These are phyloP conservation scores for Sungouiozyma intestinalis DNA, from an alignment of 805 yeast species.

Conservation along the genomic window DNA sequence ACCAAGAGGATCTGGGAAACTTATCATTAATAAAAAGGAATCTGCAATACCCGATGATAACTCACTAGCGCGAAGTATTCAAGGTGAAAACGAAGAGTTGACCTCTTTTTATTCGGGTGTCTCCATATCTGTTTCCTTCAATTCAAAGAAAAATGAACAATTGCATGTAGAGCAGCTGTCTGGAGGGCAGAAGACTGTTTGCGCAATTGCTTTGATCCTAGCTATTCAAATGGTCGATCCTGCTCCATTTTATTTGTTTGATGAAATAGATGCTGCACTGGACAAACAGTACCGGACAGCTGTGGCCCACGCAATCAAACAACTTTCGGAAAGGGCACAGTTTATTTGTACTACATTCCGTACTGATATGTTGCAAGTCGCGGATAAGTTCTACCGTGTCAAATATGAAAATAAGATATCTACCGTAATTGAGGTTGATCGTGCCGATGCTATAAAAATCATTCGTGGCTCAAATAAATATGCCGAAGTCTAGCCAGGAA, in stretches of 20 bases:
- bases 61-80: slow-evolving; percentile 11
- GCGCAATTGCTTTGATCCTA: slow-evolving; percentile 86
- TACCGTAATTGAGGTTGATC: slow-evolving; percentile 57
- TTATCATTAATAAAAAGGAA: slow-evolving; percentile 46
- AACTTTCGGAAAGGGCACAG: slow-evolving; percentile 63
- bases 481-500: slow-evolving; percentile 14
- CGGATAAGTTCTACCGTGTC: slow-evolving; percentile 83
- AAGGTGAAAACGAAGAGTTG: slow-evolving; percentile 2
- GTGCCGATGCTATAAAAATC: slow-evolving; percentile 70
- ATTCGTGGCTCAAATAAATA: slow-evolving; percentile 47
- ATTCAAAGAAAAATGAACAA: slow-evolving; percentile 76
- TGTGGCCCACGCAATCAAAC: slow-evolving; percentile 66
- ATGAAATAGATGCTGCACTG: slow-evolving; percentile 92
- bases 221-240: slow-evolving; percentile 95
- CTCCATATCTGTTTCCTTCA: slow-evolving; percentile 80
- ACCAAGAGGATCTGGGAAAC: slow-evolving; percentile 69
- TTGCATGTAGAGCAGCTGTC: slow-evolving; percentile 82
- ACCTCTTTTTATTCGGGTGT: slow-evolving; percentile 58
- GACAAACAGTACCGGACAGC: slow-evolving; percentile 87
- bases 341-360: slow-evolving; percentile 95
- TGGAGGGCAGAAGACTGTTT: slow-evolving; percentile 95
- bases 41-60: slow-evolving; percentile 16
- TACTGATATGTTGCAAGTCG: slow-evolving; percentile 81
- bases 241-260: slow-evolving; percentile 92
- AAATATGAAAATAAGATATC: slow-evolving; percentile 75